Conservation (phyloP, 2,329 filamentous ascomycete genomes). For the Cladosporium sp. region DNA sequence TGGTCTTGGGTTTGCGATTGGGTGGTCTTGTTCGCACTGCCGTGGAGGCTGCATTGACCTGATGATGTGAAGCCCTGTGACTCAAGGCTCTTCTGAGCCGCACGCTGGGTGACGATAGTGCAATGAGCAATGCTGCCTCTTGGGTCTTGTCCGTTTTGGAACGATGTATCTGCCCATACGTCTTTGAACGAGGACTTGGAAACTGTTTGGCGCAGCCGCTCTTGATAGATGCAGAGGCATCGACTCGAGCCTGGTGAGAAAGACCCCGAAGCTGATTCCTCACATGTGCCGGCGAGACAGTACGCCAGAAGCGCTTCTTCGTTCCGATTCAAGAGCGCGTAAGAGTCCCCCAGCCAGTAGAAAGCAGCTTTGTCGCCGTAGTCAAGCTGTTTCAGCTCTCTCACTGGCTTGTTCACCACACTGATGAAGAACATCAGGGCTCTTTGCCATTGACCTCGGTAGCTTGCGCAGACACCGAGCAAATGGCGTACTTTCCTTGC, state of each 20-base stretch:
- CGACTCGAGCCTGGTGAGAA: not conserved
- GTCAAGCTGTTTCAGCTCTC: conserved; percentile 22
- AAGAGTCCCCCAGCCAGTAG: conserved; percentile 31
- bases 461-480: conserved; percentile 28
- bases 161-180: not conserved
- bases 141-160: not conserved
- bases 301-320: conserved; percentile 30
- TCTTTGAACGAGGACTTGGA: not conserved
- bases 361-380: conserved; percentile 30
- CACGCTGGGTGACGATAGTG: not conserved
- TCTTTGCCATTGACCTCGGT: conserved; percentile 24
- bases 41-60: not conserved
- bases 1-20: not conserved
- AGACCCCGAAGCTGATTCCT: not conserved
- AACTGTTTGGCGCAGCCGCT: not conserved
- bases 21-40: not conserved
- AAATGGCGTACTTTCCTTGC: conserved; percentile 24
- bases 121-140: not conserved
- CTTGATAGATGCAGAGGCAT: not conserved
- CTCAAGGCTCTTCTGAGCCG: not conserved
- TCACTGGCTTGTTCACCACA: conserved; percentile 24
- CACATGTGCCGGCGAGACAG: conserved; percentile 21
- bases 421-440: conserved; percentile 25
- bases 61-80: not conserved
- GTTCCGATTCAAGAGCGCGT: conserved; percentile 24